These are phyloP conservation scores for Diaporthe capsici DNA, from an alignment of 2,329 filamentous ascomycete genomes.

Conservation along the genomic window DNA sequence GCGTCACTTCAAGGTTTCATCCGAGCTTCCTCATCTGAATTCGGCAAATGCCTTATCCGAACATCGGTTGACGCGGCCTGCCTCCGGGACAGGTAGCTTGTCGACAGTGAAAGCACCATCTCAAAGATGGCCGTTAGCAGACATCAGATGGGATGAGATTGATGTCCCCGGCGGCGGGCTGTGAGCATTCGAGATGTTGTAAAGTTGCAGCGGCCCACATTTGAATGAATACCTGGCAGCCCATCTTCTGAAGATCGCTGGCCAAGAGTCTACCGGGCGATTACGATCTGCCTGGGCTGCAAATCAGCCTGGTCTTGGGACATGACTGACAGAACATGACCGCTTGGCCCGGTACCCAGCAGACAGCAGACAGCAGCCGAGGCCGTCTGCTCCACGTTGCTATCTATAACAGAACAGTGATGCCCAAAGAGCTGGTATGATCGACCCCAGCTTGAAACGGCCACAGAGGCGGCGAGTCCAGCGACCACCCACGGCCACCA, in stretches of 20 bases:
- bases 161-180: not conserved
- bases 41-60: slow-evolving; percentile 13
- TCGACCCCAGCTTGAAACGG: slow-evolving; percentile 31
- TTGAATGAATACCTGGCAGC: not conserved
- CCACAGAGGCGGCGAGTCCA: not conserved
- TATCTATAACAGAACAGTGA: not conserved
- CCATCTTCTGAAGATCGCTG: not conserved
- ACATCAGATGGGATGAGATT: not conserved
- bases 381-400: not conserved
- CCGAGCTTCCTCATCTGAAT: slow-evolving; percentile 20
- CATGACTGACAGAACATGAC: not conserved
- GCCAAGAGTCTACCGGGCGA: slow-evolving; percentile 22
- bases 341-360: not conserved
- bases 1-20: slow-evolving; percentile 14
- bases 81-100: not conserved
- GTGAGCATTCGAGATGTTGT: not conserved
- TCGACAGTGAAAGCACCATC: not conserved
- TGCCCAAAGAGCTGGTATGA: slow-evolving; percentile 19
- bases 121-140: not conserved
- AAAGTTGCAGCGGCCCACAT: slow-evolving; percentile 4
- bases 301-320: not conserved
- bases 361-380: not conserved
- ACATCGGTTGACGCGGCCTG: slow-evolving; percentile 24
- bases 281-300: slow-evolving; percentile 25
- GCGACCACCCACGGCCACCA: not conserved